phyloP scores from a whole-genome alignment of 306 rosid species.

The Glycine soja region DNA sequence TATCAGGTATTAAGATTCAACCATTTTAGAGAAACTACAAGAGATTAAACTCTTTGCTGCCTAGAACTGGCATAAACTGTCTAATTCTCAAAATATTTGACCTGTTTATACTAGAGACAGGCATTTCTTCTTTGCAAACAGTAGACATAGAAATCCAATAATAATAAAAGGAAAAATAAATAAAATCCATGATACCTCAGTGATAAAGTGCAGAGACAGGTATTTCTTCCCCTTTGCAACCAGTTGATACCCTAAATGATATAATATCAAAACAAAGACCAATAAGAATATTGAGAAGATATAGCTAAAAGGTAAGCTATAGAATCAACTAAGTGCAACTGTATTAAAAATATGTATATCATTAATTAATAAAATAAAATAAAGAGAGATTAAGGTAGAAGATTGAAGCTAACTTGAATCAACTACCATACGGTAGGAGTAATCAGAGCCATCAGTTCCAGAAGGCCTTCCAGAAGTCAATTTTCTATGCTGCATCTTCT shows the following conservation, averaged over 20 bases:
- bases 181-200: conserved; percentile 60
- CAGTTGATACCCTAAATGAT: conserved; percentile 73
- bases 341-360: neutral
- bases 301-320: conserved; percentile 8
- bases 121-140: no score
- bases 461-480: conserved; percentile 57
- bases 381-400: neutral
- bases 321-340: neutral
- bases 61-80: no score
- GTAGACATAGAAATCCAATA: conserved; percentile 1
- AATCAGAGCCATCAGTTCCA: conserved; percentile 94
- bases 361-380: neutral
- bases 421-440: conserved; percentile 85
- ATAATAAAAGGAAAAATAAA: neutral
- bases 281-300: neutral
- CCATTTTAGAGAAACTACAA: no score
- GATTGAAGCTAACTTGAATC: conserved; percentile 75
- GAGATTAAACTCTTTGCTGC: no score
- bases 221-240: conserved; percentile 80
- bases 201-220: conserved; percentile 54
- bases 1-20: no score
- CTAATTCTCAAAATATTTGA: no score
- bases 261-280: neutral
- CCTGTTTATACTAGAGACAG: no score
- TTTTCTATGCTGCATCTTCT: conserved; percentile 24